Conservation (phyloP, 2,329 filamentous ascomycete species). For the Colletotrichum nymphaeae region DNA sequence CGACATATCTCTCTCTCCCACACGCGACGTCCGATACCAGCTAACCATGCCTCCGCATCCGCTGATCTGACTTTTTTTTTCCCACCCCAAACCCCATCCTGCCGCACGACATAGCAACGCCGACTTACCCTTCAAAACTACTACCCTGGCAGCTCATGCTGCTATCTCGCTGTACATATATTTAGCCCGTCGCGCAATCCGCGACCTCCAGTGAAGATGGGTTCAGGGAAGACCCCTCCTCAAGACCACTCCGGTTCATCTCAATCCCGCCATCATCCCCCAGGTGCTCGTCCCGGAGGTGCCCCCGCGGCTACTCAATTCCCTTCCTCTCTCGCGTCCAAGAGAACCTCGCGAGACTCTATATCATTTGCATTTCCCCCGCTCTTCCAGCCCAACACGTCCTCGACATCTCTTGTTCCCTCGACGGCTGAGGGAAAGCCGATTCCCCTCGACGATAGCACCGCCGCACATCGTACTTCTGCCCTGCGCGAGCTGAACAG, state of each 20-base stretch:
- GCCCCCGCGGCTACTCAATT: conserved; percentile 20
- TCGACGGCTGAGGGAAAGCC: conserved; percentile 67
- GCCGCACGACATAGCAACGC: conserved; percentile 22
- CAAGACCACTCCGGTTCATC: conserved; percentile 26
- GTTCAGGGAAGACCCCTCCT: conserved; percentile 7
- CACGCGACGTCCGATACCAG: conserved; percentile 22
- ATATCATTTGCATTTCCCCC: conserved; percentile 62
- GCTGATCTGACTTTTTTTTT: conserved; percentile 25
- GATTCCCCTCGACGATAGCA: conserved; percentile 67
- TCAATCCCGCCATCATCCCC: conserved; percentile 7
- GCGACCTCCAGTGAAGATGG: conserved; percentile 28
- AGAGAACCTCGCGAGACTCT: conserved; percentile 42
- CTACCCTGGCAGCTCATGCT: conserved; percentile 18
- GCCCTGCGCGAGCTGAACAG: conserved; percentile 70
- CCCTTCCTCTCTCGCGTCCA: conserved; percentile 31
- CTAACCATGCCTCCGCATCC: conserved; percentile 32
- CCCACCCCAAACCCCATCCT: conserved; percentile 3
- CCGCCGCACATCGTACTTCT: conserved; percentile 67
- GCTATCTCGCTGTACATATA: conserved; percentile 25
- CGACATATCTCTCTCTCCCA: conserved; percentile 1
- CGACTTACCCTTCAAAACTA: conserved; percentile 12
- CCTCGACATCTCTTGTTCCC: conserved; percentile 64
- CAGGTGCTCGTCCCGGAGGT: conserved; percentile 9
- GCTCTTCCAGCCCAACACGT: conserved; percentile 60
- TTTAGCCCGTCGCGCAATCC: conserved; percentile 22